Evolutionary conservation across 2,329 filamentous ascomycete species (phyloP).

Genomic region (Neofusicoccum umdonicola): DNA sequence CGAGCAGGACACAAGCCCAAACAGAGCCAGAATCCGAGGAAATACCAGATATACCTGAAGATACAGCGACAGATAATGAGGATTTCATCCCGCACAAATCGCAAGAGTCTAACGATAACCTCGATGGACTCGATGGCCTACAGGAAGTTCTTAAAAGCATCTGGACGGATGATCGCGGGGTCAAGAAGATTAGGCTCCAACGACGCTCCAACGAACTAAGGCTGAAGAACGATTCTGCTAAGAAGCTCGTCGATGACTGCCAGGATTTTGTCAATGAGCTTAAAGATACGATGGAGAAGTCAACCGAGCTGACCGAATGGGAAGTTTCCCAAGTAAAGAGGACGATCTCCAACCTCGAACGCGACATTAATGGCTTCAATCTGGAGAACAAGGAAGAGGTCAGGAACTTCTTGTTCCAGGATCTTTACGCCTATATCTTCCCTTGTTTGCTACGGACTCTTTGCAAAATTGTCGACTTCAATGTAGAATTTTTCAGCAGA

Average conservation of each 20-base stretch:
- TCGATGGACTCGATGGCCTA: not conserved
- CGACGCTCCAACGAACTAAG: not conserved
- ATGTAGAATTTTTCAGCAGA: conserved; percentile 12
- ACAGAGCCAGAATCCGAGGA: not conserved
- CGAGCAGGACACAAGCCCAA: not conserved
- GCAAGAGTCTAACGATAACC: not conserved
- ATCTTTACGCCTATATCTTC: conserved; percentile 28
- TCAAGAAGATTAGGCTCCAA: not conserved
- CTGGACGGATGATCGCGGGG: not conserved
- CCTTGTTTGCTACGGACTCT: conserved; percentile 25
- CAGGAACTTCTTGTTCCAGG: conserved; percentile 17
- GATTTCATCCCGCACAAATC: not conserved
- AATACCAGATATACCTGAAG: not conserved
- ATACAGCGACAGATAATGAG: no score
- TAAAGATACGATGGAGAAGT: not conserved
- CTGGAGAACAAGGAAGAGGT: not conserved
- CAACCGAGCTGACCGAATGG: not conserved
- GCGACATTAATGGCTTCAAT: not conserved
- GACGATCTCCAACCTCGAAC: not conserved
- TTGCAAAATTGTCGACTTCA: conserved; percentile 19
- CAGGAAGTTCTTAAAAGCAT: not conserved
- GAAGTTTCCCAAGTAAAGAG: not conserved
- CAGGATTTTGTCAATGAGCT: not conserved
- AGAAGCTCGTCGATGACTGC: not conserved
- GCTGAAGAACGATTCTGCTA: not conserved